A percentile compares a stretch with the other conserved stretches of the same genome.
Evolutionary conservation across 257 asterid species (phyloP).

Genomic region (Salvia splendens): DNA sequence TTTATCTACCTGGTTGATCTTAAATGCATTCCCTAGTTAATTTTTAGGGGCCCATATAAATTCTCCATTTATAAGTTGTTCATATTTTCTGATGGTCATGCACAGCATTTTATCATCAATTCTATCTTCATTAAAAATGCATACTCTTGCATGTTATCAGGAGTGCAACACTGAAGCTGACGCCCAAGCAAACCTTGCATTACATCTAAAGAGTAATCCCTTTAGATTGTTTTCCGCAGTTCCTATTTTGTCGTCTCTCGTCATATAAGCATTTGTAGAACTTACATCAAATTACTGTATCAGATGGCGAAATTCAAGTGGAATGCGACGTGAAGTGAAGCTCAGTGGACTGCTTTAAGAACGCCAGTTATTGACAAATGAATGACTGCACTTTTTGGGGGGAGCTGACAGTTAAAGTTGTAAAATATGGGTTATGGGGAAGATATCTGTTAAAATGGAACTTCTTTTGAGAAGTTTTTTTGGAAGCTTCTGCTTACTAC

Average conservation of each 20-base stretch:
- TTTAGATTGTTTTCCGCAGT: slow-evolving; percentile 3
- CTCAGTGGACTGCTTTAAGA: not conserved
- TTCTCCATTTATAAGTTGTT: slow-evolving; percentile 14
- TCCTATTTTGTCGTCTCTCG: slow-evolving; percentile 15
- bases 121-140: not conserved
- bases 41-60: slow-evolving; percentile 1
- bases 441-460: slow-evolving; percentile 15
- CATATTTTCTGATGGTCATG: not conserved
- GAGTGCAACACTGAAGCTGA: slow-evolving; percentile 75
- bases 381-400: not conserved
- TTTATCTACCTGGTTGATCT: not conserved
- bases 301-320: slow-evolving; percentile 67
- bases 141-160: slow-evolving; percentile 35
- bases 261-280: slow-evolving; percentile 2
- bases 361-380: slow-evolving; percentile 29
- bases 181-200: slow-evolving; percentile 76
- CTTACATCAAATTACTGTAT: slow-evolving; percentile 10
- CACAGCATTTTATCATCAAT: not conserved
- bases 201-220: slow-evolving; percentile 56
- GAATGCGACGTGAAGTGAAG: slow-evolving; percentile 52
- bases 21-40: not conserved
- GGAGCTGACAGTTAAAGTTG: too few species aligned
- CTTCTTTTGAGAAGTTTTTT: not conserved
- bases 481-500: not conserved
- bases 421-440: not conserved